A percentile compares a stretch with the other conserved stretches of the same genome.
These are phyloP conservation scores for Syzygium jambos DNA, from an alignment of 345 rosid genomes.

Conservation along the genomic window DNA sequence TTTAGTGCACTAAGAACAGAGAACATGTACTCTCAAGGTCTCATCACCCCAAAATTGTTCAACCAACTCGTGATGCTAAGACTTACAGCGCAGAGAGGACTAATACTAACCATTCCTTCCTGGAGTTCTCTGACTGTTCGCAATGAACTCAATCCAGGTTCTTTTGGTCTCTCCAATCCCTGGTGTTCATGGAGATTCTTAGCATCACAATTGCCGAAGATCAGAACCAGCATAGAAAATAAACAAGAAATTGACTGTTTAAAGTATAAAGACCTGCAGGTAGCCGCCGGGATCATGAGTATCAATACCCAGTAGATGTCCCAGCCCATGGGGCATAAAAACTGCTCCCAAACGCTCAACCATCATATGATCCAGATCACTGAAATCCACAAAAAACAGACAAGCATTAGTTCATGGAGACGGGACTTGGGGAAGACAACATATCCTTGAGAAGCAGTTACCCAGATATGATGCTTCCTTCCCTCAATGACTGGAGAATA, in stretches of 20 bases:
- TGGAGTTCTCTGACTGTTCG: conserved; percentile 65
- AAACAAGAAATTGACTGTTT: not conserved
- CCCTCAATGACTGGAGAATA: conserved; percentile 62
- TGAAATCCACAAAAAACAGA: conserved; percentile 10
- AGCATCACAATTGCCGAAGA: not conserved
- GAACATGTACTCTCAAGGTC: not conserved
- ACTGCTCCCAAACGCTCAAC: conserved; percentile 65
- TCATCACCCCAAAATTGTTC: not conserved
- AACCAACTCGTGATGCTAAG: not conserved
- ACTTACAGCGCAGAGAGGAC: not conserved
- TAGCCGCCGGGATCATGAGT: conserved; percentile 96
- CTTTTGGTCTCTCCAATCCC: conserved; percentile 64
- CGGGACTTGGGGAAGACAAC: not conserved
- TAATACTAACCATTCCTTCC: conserved; percentile 70
- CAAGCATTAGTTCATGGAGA: not conserved
- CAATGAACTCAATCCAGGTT: conserved; percentile 70
- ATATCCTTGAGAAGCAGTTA: conserved; percentile 15
- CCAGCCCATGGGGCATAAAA: conserved; percentile 97
- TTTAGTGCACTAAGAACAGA: not conserved
- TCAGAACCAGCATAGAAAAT: not conserved
- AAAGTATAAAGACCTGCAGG: conserved; percentile 33
- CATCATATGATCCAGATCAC: conserved; percentile 81
- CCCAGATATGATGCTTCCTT: conserved; percentile 63
- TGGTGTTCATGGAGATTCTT: conserved; percentile 11
- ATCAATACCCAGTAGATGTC: conserved; percentile 88